A percentile compares a stretch with the other conserved stretches of the same genome.
Evolutionary conservation across 2,329 filamentous ascomycete species (phyloP).

Genomic region (Neofusicoccum sp.): DNA sequence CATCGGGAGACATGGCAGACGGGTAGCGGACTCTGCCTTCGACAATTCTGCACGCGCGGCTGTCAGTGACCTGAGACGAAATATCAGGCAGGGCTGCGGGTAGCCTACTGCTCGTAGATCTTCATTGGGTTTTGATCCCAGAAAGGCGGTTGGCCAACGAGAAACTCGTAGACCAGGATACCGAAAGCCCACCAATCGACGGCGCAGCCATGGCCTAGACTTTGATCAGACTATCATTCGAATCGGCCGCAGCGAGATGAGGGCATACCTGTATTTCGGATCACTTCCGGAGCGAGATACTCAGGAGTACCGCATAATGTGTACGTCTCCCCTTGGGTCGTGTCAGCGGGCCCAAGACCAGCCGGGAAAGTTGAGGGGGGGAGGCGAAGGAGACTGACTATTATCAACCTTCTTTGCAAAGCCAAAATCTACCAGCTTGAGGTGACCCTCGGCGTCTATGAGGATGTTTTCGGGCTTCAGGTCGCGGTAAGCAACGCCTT

Average conservation of each 20-base stretch:
- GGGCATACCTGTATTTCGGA: conserved; percentile 68
- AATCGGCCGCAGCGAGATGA: not conserved
- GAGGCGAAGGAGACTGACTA: conserved; percentile 36
- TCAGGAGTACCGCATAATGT: conserved; percentile 82
- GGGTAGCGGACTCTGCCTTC: conserved; percentile 76
- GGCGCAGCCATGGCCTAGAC: conserved; percentile 60
- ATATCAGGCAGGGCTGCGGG: not conserved
- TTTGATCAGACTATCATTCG: conserved; percentile 22
- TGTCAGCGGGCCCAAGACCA: not conserved
- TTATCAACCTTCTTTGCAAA: conserved; percentile 76
- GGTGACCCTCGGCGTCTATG: conserved; percentile 72
- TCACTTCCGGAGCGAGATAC: conserved; percentile 81
- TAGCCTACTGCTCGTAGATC: conserved; percentile 67
- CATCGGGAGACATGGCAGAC: conserved; percentile 63
- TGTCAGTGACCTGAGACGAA: conserved; percentile 1
- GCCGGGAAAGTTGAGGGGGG: not conserved
- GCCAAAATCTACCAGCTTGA: conserved; percentile 81
- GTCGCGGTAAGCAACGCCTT: conserved; percentile 78
- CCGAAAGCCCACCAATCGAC: conserved; percentile 89
- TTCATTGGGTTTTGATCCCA: conserved; percentile 86
- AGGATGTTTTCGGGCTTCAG: conserved; percentile 82
- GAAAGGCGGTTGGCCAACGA: conserved; percentile 81
- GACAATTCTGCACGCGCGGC: conserved; percentile 59
- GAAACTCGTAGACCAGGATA: conserved; percentile 79
- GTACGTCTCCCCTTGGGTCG: conserved; percentile 64